Evolutionary conservation across 805 yeast genomes (phyloP).

Genomic region (Wickerhamomyces subpelliculosus): DNA sequence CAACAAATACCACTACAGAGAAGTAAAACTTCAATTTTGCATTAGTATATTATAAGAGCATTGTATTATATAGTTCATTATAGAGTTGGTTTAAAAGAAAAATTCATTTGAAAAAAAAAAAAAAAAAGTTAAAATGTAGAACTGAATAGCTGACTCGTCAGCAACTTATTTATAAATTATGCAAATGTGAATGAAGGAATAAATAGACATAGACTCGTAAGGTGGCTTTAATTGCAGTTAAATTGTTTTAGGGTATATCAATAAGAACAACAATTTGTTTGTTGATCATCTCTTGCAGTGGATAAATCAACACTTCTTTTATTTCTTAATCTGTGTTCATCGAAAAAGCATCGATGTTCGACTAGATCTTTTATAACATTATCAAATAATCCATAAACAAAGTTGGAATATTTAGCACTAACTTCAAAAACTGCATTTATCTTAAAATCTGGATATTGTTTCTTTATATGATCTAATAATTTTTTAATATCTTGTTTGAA

Average conservation of each 20-base stretch:
- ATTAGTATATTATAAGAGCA: too few species aligned
- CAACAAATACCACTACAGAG: too few species aligned
- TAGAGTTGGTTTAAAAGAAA: too few species aligned
- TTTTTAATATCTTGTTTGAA: slow-evolving; percentile 31
- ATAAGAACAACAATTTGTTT: slow-evolving; percentile 18
- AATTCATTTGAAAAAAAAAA: too few species aligned
- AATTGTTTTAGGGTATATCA: slow-evolving; percentile 3
- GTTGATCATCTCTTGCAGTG: slow-evolving; percentile 16
- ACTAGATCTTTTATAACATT: slow-evolving; percentile 33
- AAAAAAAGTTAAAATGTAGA: too few species aligned
- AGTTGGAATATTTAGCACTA: slow-evolving; percentile 35
- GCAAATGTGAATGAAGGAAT: too few species aligned
- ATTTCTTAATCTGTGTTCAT: slow-evolving; percentile 18
- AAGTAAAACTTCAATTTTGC: too few species aligned
- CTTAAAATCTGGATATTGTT: slow-evolving; percentile 22
- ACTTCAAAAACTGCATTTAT: slow-evolving; percentile 40
- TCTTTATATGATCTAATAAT: slow-evolving; percentile 24
- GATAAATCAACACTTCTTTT: slow-evolving; percentile 22
- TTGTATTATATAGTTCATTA: too few species aligned
- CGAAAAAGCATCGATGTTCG: slow-evolving; percentile 32
- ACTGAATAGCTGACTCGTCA: too few species aligned
- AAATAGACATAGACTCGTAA: background rate
- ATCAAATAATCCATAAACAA: slow-evolving; percentile 32
- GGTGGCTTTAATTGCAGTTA: too few species aligned
- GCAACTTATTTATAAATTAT: too few species aligned